Evolutionary conservation across 805 yeast species (phyloP).

Genomic region (Sugiyamaella floridensis): DNA sequence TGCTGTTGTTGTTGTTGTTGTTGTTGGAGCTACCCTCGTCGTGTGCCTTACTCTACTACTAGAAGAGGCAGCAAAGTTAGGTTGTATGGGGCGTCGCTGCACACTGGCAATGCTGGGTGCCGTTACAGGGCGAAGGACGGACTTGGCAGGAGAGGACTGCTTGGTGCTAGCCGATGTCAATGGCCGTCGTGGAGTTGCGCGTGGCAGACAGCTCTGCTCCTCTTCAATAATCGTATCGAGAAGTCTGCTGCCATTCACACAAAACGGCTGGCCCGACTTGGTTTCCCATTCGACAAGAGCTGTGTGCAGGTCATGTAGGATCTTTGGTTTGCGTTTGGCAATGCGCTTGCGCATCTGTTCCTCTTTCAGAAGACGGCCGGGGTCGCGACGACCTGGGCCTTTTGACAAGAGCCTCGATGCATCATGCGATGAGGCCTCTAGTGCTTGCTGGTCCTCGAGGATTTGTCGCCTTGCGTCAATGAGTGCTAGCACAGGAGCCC

Average conservation of each 20-base stretch:
- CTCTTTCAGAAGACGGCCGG: conserved; percentile 71
- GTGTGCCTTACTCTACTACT: not conserved
- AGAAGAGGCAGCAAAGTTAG: not conserved
- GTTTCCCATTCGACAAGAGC: conserved; percentile 45
- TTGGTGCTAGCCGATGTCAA: not conserved
- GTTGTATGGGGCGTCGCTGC: not conserved
- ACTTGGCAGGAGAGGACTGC: not conserved
- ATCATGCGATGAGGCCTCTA: conserved; percentile 68
- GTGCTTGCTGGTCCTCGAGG: conserved; percentile 39
- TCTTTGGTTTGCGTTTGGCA: conserved; percentile 59
- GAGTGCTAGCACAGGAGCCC: conserved; percentile 50
- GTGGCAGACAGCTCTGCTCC: conserved; percentile 1
- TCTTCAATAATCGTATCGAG: conserved; percentile 29
- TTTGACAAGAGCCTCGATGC: conserved; percentile 70
- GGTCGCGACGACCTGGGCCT: conserved; percentile 37
- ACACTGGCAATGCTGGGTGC: not conserved
- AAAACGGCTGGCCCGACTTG: conserved; percentile 22
- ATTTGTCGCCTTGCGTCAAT: conserved; percentile 30
- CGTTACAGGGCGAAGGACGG: not conserved
- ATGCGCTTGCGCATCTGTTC: conserved; percentile 67
- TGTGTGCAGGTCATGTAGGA: conserved; percentile 44
- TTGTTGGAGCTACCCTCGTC: not conserved
- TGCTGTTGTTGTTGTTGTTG: not conserved
- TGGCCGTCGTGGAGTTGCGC: conserved; percentile 1
- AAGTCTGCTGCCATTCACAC: conserved; percentile 46